Base-by-base conservation (phyloP, 768 basidiomycete species). In the Dendrothele bispora region DNA sequence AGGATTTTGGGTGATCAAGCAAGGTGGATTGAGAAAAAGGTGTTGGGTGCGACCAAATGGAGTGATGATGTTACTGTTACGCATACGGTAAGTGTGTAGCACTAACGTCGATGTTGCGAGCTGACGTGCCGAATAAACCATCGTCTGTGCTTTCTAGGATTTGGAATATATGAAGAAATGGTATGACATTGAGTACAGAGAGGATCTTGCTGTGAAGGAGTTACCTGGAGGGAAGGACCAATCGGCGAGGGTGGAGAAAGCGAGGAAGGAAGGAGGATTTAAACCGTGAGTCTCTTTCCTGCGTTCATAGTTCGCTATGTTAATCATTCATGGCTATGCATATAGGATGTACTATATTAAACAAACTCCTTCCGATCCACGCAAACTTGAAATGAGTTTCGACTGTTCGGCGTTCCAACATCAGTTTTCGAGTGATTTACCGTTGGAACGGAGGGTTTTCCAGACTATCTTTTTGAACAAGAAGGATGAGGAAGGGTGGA, bases 401-500 rank as follows among this genome's bases (percentile, higher is more conserved):
- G 50, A 51, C 32, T 51, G 50, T 28, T 51, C 50, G n/a, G 50
- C 50, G 14, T 46, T 51, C 28, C 44, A 51, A 21, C 41, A 38
- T 40, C 50, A 51, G 24, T 26, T 51, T 5, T 43, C 49, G 21
- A 46, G 42, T 39, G 14, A 28, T 21, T 34, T 18, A n/a, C 27
- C n/a, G 17, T 5, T 5, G 15, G 8, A 4, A 5, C 8, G 39
- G 7, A 15, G 28, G 11, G 20, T 12, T 14, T 5, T 21, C 8
- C 17, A 46, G 56, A 71, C 72, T 7, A 70, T 72, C 49, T 71
- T 72, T 50, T 60, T 71, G n/a, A 66, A 72, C 50, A 67, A 68
- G n/a, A 64, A 63, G 2, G 62, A 59, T 15, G 53, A 61, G 26
- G 36, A 65, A 21, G 55, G 64, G 25, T 74, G 71, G 69, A 69